phyloP scores from a whole-genome alignment of 192 early-diverging fungal genomes.

The Coemansia sp. region DNA sequence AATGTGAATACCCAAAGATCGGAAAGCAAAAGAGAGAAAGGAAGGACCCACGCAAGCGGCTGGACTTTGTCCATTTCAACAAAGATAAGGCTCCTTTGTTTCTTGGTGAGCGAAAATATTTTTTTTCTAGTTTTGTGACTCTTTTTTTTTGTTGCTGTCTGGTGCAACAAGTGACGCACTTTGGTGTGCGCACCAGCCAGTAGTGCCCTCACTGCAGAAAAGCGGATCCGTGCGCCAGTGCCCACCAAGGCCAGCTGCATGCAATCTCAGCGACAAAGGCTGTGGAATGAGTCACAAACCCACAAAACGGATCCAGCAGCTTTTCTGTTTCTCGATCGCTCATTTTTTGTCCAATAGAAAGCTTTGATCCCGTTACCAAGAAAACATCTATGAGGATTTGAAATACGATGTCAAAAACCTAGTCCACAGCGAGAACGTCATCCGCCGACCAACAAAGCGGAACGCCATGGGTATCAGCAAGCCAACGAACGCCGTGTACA shows the following conservation, averaged over 20 bases:
- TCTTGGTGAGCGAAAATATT: background rate
- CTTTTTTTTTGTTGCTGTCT: conserved; percentile 8
- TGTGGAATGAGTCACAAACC: background rate
- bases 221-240: background rate
- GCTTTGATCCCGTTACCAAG: no score
- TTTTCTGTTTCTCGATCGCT: no score
- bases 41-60: no score
- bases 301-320: no score
- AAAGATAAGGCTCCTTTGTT: no score
- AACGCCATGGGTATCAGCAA: conserved; percentile 40
- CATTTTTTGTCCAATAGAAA: background rate
- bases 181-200: no score
- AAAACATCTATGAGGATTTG: no score
- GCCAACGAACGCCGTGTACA: conserved; percentile 44
- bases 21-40: background rate
- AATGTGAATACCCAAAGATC: background rate
- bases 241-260: no score
- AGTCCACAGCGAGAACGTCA: conserved; percentile 39
- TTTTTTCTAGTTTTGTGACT: background rate
- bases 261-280: no score
- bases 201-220: background rate
- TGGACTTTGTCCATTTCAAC: no score
- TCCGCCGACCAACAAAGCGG: conserved; percentile 40
- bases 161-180: conserved; percentile 1
- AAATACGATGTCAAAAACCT: conserved; percentile 37